Conservation (phyloP, 495 filamentous ascomycete genomes). For the Letharia lupina region DNA sequence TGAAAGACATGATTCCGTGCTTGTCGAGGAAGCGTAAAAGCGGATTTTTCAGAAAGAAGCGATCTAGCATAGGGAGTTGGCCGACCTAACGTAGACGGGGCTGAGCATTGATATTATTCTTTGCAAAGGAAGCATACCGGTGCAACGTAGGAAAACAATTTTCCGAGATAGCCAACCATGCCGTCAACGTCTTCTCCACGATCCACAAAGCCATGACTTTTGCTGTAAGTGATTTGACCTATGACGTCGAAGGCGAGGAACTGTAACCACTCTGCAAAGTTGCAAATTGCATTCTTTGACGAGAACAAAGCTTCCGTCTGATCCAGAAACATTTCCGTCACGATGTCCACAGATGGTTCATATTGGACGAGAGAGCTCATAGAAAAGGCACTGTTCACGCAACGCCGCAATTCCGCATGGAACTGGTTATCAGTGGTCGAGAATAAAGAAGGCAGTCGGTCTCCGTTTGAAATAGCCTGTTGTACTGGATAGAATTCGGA, state of each 20-base stretch:
- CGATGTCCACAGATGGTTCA: slow-evolving; percentile 65
- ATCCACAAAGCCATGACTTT: slow-evolving; percentile 56
- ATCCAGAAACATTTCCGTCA: slow-evolving; percentile 52
- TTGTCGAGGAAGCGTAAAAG: slow-evolving; percentile 33
- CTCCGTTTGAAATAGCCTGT: slow-evolving; percentile 55
- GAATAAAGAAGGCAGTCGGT: slow-evolving; percentile 64
- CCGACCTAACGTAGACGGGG: slow-evolving; percentile 29
- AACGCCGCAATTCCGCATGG: slow-evolving; percentile 62
- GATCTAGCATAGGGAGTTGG: slow-evolving; percentile 46
- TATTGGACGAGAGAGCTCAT: slow-evolving; percentile 67
- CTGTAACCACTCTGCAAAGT: slow-evolving; percentile 69
- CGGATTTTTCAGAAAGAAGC: slow-evolving; percentile 45
- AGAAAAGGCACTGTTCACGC: slow-evolving; percentile 65
- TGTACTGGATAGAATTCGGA: slow-evolving; percentile 69
- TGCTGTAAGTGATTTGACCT: slow-evolving; percentile 55
- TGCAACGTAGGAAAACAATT: slow-evolving; percentile 35
- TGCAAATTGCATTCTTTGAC: slow-evolving; percentile 39
- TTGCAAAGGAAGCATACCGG: slow-evolving; percentile 23
- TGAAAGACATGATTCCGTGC: slow-evolving; percentile 37
- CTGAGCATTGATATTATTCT: not conserved
- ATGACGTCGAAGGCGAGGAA: slow-evolving; percentile 75
- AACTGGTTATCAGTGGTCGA: slow-evolving; percentile 67
- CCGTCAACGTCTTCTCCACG: slow-evolving; percentile 52
- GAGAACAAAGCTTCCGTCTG: slow-evolving; percentile 46
- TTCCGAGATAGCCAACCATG: slow-evolving; percentile 28